A percentile compares a stretch with the other conserved stretches of the same genome.
Conservation (phyloP, 2,329 filamentous ascomycete species). For the Ceratocystis lukuohia region DNA sequence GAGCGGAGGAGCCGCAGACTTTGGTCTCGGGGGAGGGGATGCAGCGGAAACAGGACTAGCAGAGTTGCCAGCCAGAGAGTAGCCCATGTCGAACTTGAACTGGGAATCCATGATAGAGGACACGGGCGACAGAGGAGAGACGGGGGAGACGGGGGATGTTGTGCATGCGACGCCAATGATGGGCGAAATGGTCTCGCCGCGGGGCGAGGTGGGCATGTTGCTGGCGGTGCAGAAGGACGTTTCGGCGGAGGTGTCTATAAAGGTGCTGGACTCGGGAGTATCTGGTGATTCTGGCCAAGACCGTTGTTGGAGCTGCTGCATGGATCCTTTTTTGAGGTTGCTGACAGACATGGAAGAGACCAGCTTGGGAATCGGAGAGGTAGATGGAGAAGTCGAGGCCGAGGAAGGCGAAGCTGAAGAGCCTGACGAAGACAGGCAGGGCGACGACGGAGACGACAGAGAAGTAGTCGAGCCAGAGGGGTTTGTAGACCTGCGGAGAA, state of each 20-base stretch:
- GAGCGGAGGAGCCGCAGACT: conserved; percentile 11
- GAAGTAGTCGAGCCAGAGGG: conserved; percentile 7
- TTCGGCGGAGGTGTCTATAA: conserved; percentile 10
- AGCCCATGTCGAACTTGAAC: not conserved
- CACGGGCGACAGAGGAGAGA: not conserved
- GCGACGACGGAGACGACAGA: conserved; percentile 15
- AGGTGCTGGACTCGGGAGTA: conserved; percentile 11
- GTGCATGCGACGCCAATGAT: conserved; percentile 15
- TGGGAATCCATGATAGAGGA: not conserved
- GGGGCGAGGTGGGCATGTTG: conserved; percentile 7
- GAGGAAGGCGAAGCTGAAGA: conserved; percentile 12
- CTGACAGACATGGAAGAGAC: conserved; percentile 7
- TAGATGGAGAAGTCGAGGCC: conserved; percentile 8
- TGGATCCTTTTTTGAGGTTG: conserved; percentile 1
- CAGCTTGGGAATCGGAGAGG: conserved; percentile 1
- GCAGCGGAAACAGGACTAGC: not conserved
- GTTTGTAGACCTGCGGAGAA: conserved; percentile 15
- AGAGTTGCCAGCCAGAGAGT: not conserved
- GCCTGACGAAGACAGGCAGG: conserved; percentile 12
- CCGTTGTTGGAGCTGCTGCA: not conserved
- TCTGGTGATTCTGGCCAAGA: conserved; percentile 10
- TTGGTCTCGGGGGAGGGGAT: conserved; percentile 3
- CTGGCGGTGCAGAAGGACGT: conserved; percentile 1
- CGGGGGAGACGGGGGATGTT: not conserved
- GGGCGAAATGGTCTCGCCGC: not conserved